These are phyloP conservation scores for Fusarium circinatum DNA, from an alignment of 2,329 filamentous ascomycete genomes.

Conservation along the genomic window DNA sequence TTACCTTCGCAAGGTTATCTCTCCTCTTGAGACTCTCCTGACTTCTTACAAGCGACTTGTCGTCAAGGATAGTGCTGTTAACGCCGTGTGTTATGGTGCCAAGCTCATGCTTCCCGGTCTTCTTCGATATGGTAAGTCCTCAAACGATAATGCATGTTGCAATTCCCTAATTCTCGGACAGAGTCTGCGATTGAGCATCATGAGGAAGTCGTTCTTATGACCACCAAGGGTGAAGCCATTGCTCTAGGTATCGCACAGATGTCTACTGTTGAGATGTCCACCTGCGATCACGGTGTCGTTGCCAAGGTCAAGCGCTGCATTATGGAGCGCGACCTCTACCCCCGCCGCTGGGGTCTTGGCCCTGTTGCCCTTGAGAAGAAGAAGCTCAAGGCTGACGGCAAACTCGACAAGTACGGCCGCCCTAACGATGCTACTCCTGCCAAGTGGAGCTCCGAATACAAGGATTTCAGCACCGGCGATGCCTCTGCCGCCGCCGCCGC, in stretches of 20 bases:
- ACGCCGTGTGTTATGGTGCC: slow-evolving; percentile 97
- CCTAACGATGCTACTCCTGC: slow-evolving; percentile 92
- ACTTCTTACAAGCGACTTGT: slow-evolving; percentile 96
- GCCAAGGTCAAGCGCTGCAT: slow-evolving; percentile 99
- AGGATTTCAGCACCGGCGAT: slow-evolving; percentile 78
- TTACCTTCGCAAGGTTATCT: slow-evolving; percentile 90
- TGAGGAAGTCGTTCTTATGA: slow-evolving; percentile 98
- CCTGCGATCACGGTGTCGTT: slow-evolving; percentile 96
- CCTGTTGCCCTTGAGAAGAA: slow-evolving; percentile 97
- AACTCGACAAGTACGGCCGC: slow-evolving; percentile 97
- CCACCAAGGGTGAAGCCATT: slow-evolving; percentile 98
- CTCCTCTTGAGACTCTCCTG: slow-evolving; percentile 90
- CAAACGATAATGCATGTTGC: background rate
- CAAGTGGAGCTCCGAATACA: slow-evolving; percentile 93
- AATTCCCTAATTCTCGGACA: slow-evolving; percentile 51
- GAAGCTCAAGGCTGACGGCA: slow-evolving; percentile 98
- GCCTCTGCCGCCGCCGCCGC: slow-evolving; percentile 56
- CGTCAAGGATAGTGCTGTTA: slow-evolving; percentile 86
- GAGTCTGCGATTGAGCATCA: slow-evolving; percentile 92
- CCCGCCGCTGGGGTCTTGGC: slow-evolving; percentile 94
- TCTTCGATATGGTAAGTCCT: slow-evolving; percentile 80
- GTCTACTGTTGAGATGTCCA: slow-evolving; percentile 96
- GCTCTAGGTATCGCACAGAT: slow-evolving; percentile 96
- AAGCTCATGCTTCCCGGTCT: slow-evolving; percentile 99
- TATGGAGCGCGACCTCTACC: slow-evolving; percentile 99